Conservation (phyloP, 1,139 yeast species). For the Candida labiduridarum region DNA sequence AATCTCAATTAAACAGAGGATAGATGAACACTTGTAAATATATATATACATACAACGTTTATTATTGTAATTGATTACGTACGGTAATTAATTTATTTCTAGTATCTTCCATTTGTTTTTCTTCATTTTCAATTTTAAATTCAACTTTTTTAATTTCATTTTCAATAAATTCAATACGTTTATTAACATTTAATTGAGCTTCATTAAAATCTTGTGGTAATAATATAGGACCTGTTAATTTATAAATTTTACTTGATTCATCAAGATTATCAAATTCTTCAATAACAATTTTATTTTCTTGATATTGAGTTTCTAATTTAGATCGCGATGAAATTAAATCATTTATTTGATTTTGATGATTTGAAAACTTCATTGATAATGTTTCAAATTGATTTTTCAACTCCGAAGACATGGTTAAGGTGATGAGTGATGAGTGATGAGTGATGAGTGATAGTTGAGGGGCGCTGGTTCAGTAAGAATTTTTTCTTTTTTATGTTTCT, state of each 20-base stretch:
- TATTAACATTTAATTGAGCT: conserved; percentile 79
- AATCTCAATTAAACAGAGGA: conserved; percentile 71
- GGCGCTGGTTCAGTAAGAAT: neutral
- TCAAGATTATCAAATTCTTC: conserved; percentile 70
- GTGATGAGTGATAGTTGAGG: neutral
- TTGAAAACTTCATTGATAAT: conserved; percentile 41
- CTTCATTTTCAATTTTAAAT: conserved; percentile 53
- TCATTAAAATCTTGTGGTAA: conserved; percentile 85
- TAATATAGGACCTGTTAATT: conserved; percentile 88
- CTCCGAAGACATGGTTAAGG: conserved; percentile 3
- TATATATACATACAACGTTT: conserved; percentile 4
- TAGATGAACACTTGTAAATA: conserved; percentile 20
- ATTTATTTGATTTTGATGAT: conserved; percentile 36
- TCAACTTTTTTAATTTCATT: conserved; percentile 76
- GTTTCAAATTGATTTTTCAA: conserved; percentile 39
- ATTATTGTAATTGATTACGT: conserved; percentile 20
- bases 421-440: neutral
- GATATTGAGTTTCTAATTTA: conserved; percentile 74
- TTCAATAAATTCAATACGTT: conserved; percentile 84
- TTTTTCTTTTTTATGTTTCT: neutral
- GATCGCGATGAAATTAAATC: conserved; percentile 65
- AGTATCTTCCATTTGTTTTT: conserved; percentile 49
- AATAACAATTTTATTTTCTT: conserved; percentile 90
- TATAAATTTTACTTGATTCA: conserved; percentile 71
- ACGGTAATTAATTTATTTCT: conserved; percentile 52